phyloP scores from a whole-genome alignment of 2,329 filamentous ascomycete genomes.

The Fusarium musae region DNA sequence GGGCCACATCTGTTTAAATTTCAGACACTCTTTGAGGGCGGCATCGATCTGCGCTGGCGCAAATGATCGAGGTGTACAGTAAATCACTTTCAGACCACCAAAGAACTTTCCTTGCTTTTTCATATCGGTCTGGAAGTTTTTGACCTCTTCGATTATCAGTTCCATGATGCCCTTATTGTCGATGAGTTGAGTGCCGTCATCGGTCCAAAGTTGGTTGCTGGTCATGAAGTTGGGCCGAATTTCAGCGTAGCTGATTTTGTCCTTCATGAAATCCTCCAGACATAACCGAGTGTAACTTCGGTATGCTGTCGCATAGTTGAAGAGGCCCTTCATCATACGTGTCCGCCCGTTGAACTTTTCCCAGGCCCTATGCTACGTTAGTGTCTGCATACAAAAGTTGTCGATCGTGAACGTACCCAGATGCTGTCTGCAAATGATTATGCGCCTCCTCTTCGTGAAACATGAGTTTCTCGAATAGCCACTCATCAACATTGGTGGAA shows the following conservation, averaged over 20 bases:
- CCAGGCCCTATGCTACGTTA: constrained; percentile 59
- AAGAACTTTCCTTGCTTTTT: constrained; percentile 55
- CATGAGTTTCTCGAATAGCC: constrained; percentile 71
- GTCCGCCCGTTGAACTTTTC: constrained; percentile 75
- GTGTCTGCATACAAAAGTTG: not conserved
- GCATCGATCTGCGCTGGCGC: constrained; percentile 56
- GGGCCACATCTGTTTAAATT: constrained; percentile 66
- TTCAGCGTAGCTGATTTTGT: constrained; percentile 78
- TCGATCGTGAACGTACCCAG: constrained; percentile 58
- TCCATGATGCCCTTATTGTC: constrained; percentile 69
- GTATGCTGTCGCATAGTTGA: constrained; percentile 74
- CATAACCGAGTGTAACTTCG: constrained; percentile 68
- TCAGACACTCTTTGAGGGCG: constrained; percentile 70
- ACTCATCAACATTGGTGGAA: constrained; percentile 54
- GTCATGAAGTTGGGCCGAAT: constrained; percentile 76
- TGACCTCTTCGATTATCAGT: constrained; percentile 67
- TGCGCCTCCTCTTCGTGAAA: constrained; percentile 71
- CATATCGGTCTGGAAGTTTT: constrained; percentile 55
- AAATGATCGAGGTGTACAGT: constrained; percentile 75
- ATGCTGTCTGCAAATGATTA: constrained; percentile 58
- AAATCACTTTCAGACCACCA: constrained; percentile 76
- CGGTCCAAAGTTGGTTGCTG: constrained; percentile 68
- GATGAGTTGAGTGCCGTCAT: constrained; percentile 64
- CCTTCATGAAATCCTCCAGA: constrained; percentile 69
- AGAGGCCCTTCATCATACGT: constrained; percentile 77